Evolutionary conservation across 2,329 filamentous ascomycete species (phyloP), one percentile per base, ranked within the genome.

Genomic region (Clonostachys rosea): DNA sequence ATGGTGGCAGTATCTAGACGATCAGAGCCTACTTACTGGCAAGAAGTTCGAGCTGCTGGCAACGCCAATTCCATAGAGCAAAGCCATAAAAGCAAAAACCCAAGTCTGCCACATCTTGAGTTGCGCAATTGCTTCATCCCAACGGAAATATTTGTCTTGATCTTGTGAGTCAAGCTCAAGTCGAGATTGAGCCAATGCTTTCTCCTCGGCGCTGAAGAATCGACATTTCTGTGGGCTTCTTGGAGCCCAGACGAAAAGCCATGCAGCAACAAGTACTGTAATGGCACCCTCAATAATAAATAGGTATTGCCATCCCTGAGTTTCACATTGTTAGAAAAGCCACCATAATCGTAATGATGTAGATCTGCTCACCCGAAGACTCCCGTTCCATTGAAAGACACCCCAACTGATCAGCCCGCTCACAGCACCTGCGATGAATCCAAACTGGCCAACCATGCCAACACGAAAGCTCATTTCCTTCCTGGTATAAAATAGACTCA

Each of bases 401-500:
- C 52, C 50, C 49, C 55, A 59, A 5, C 56, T 56, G 17, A 59
- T 59, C 7, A 59, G 42, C 6, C 57, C 56, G 10, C 52, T 55
- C 13, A 58, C 53, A 30, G 57, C 57, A 8, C 56, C 54, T 7
- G 56, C 56, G 42, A 58, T 56, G 44, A 56, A 56, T 6, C 55
- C 56, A 48, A 56, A 55, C 14, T 56, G 48, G 17, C 56, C 49
- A 39, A 50, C 44, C 45, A 50, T 44, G 24, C 43, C 43, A 10
- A 45, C 43, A 10, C 43, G 43, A 18, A 45, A 45, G 0, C 62
- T 62, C 1, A 66, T 51, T 41, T 66, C 63, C 20, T 62, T 59
- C 5, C 62, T 55, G 33, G 61, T 62, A 45, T 70, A 76, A 45
- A 75, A 75, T 0, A 73, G 54, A 0, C 71, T 55, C 30, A 52